Evolutionary conservation across 1,284 basidiomycete species (phyloP), one percentile per base, ranked within the genome.

Genomic region (Lentinula novae-zelandiae): DNA sequence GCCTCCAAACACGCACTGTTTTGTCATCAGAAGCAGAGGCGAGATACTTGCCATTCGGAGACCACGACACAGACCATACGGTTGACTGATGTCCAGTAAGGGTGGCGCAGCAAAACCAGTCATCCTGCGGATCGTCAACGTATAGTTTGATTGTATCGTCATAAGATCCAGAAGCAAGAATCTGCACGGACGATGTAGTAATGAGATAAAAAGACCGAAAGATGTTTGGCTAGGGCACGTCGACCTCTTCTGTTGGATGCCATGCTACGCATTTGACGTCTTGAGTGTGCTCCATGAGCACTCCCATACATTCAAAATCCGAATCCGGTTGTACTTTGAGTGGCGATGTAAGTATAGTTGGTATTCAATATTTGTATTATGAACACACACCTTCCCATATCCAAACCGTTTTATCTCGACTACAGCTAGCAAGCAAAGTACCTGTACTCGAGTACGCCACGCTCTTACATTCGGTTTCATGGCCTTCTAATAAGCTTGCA

Each of bases 401-500:
- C 97, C 97, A 99, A 0, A 99, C 96, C 13, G 92, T 94, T 76
- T 98, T 98, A 76, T 99, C 97, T 62, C 97, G 81, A 67, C 92
- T 92, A 71, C 96, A 98, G 67, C 90, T 95, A 5, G 96, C 96
- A 15, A 99, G 79, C 31, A 98, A 75, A 5, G 82, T 89, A 0
- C 96, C 97, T 27, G 81, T 79, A 50, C 76, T 77, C 17, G 92
- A 96, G 75, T 94, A 99, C 2, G 88, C 92, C 0, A 98, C 92
- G 66, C 89, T 85, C 80, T 99, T 99, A 78, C 96, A 98, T 73
- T 99, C 97, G 55, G 90, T 96, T 73, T 99, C 97, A 71, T 99
- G 97, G 0, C 97, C 97, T 71, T 98, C 96, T 38, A 98, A 75
- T 50, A 92, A 84, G 56, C 88, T 89, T 60, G 90, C 84, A 71